Conservation (phyloP, 805 yeast species). For the Candida quercuum region DNA sequence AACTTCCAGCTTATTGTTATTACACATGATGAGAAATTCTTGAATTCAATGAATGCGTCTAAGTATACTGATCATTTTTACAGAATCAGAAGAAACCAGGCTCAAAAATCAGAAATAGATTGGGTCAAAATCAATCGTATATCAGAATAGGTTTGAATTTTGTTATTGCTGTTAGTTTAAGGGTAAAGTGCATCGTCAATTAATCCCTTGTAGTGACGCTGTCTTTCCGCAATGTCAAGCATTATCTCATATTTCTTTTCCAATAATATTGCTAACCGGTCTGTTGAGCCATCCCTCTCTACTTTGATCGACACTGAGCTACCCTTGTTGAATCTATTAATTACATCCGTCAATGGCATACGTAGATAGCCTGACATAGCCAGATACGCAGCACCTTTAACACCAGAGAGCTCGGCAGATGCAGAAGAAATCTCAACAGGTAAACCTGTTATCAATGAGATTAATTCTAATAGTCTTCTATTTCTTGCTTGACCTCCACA, state of each 20-base stretch:
- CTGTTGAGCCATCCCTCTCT: not conserved
- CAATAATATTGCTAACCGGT: conserved; percentile 14
- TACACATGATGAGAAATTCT: conserved; percentile 92
- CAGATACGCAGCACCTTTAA: conserved; percentile 24
- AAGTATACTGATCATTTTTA: conserved; percentile 85
- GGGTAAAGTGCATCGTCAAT: conserved; percentile 16
- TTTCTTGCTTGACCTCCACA: conserved; percentile 54
- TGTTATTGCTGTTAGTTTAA: too few species aligned
- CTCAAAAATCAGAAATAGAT: conserved; percentile 74
- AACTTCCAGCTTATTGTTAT: conserved; percentile 94
- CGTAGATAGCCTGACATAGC: conserved; percentile 13
- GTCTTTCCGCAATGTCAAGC: conserved; percentile 32
- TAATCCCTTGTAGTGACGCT: conserved; percentile 24
- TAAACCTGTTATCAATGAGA: conserved; percentile 22
- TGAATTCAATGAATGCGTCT: conserved; percentile 79
- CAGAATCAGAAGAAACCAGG: conserved; percentile 71
- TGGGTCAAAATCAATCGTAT: conserved; percentile 41
- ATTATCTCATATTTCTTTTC: conserved; percentile 23
- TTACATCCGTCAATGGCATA: conserved; percentile 9
- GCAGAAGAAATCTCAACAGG: conserved; percentile 16
- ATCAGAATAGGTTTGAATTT: conserved; percentile 16
- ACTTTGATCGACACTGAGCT: conserved; percentile 1
- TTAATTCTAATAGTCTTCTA: conserved; percentile 30
- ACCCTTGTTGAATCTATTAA: conserved; percentile 6
- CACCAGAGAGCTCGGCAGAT: conserved; percentile 23